phyloP scores from a whole-genome alignment of 1,284 basidiomycete genomes.

The Malassezia sympodialis region DNA sequence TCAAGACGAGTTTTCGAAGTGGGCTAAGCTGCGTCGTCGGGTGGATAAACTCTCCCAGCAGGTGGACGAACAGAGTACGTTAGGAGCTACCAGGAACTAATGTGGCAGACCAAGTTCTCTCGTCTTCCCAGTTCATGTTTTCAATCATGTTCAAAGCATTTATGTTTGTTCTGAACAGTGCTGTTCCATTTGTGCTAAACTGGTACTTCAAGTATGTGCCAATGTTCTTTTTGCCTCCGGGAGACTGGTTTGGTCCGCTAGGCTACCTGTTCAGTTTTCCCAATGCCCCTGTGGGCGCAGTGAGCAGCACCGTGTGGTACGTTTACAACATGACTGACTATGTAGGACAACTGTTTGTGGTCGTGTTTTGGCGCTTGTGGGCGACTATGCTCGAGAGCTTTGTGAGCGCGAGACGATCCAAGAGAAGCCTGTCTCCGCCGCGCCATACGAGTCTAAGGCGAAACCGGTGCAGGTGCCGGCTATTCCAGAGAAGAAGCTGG shows the following conservation, averaged over 20 bases:
- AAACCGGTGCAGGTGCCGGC: neutral
- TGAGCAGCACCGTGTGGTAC: conserved; percentile 18
- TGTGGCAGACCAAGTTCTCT: conserved; percentile 20
- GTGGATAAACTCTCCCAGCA: conserved; percentile 88
- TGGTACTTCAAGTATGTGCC: conserved; percentile 42
- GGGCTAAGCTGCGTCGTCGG: conserved; percentile 82
- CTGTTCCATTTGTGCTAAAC: conserved; percentile 36
- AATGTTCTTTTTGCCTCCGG: conserved; percentile 44
- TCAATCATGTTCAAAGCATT: conserved; percentile 28
- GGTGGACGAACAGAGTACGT: conserved; percentile 68
- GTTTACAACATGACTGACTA: neutral
- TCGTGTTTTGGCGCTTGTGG: conserved; percentile 14
- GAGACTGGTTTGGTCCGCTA: conserved; percentile 34
- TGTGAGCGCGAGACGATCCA: neutral
- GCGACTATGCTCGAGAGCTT: conserved; percentile 14
- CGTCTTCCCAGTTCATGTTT: conserved; percentile 23
- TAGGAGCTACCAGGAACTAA: neutral
- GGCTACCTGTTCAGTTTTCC: conserved; percentile 32
- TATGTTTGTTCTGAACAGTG: conserved; percentile 37
- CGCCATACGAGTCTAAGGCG: neutral
- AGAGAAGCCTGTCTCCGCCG: neutral
- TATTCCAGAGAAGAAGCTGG: neutral
- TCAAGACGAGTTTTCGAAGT: conserved; percentile 96
- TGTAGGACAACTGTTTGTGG: conserved; percentile 15
- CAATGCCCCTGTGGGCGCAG: conserved; percentile 28